Base-by-base conservation (phyloP, 192 early-diverging fungal genomes). In the Allomyces arbusculus region DNA sequence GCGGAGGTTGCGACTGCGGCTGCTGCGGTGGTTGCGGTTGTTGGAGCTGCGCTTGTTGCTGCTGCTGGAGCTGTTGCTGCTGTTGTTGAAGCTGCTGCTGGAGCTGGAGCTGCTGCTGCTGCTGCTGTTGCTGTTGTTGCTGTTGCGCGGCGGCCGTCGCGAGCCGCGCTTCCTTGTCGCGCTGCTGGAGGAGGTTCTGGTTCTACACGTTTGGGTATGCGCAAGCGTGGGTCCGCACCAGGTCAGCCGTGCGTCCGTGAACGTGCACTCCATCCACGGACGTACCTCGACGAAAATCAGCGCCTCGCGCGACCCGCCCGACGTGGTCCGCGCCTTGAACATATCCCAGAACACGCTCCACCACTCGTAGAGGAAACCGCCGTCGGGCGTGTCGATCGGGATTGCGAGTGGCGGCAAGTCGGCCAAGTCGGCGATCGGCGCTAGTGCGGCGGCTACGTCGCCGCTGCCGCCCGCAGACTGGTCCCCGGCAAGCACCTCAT, bases 301-400 rank as follows among this genome's bases (percentile, higher is more conserved):
- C 20, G 50, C 50, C 50, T 58, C 50, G 50, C 50, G 50, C 50
- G 50, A 20, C 50, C 50, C 50, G 20, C 50, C 50, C 50, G 50
- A 58, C 3, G 50, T n/a, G 20, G 50, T 20, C 50, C 50, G 50
- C 50, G 73, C 73, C 28, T 68, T 58, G 62, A 69, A 69, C 23
- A 69, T 61, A 23, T 74, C 73, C 73, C 73, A 74, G 43, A 75
- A 75, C 8, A 69, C 71, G n/a, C 68, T 71, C 72, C 72, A 74
- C 73, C 73, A 74, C 44, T 74, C 73, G 62, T 65, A 66, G 23
- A 74, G 65, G 63, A 74, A 75, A 10, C 50, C 50, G 10, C 72
- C 68, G 24, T 74, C 71, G 24, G 73, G 71, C n/a, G 67, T 33
- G 50, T 73, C 71, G 58, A 71, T 71, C 20, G 40, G 68, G 14